A percentile compares a stretch with the other conserved stretches of the same genome.
These are phyloP conservation scores for Fomitiporia mediterranea DNA, from an alignment of 1,284 basidiomycete genomes.

Conservation along the genomic window DNA sequence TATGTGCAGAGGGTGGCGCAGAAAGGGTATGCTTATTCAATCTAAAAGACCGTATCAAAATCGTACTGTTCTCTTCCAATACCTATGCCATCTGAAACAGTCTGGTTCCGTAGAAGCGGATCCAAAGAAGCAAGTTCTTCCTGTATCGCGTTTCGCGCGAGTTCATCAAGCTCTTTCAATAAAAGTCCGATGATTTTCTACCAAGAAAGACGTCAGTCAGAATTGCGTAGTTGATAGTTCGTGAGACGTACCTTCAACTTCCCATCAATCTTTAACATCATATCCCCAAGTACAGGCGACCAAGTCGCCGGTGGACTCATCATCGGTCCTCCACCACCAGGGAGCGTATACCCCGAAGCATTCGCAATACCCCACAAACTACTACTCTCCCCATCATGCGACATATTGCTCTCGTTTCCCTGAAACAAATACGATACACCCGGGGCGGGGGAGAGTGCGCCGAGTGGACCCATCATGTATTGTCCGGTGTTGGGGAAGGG, in stretches of 20 bases:
- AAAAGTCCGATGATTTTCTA: conserved; percentile 76
- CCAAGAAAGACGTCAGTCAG: background rate
- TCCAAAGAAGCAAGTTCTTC: conserved; percentile 78
- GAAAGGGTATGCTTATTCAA: too few relatives aligned
- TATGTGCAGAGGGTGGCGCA: too few relatives aligned
- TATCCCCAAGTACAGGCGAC: conserved; percentile 61
- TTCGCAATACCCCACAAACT: conserved; percentile 72
- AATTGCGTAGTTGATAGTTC: conserved; percentile 11
- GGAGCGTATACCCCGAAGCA: conserved; percentile 22
- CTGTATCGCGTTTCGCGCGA: conserved; percentile 74
- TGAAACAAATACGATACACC: conserved; percentile 77
- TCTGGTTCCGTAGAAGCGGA: conserved; percentile 62
- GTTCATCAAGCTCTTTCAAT: conserved; percentile 77
- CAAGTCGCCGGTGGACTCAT: conserved; percentile 56
- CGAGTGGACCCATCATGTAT: conserved; percentile 73
- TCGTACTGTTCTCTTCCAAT: conserved; percentile 41
- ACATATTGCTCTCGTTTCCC: conserved; percentile 28
- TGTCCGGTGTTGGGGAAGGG: conserved; percentile 59
- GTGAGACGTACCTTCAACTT: conserved; percentile 68
- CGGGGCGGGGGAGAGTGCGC: conserved; percentile 66
- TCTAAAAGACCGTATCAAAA: conserved; percentile 31
- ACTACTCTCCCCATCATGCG: conserved; percentile 38
- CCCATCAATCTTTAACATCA: conserved; percentile 72
- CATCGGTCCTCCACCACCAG: conserved; percentile 27
- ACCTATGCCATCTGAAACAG: conserved; percentile 34